These are phyloP conservation scores for Penicillium sp. DNA, from an alignment of 2,329 filamentous ascomycete species.

Conservation along the genomic window DNA sequence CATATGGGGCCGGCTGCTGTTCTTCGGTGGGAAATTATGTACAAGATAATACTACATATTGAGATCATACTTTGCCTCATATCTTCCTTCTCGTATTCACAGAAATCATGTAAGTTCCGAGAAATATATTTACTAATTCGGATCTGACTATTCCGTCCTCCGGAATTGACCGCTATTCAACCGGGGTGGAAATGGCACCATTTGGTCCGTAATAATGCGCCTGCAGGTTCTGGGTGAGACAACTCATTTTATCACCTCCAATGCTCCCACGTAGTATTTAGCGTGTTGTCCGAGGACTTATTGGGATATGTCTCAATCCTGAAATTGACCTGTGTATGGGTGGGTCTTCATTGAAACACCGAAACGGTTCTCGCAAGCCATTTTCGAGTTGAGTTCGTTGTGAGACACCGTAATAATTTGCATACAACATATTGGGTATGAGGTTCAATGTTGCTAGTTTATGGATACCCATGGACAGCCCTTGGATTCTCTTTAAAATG, in stretches of 20 bases:
- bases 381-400: not conserved
- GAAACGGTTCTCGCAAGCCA: not conserved
- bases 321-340: not conserved
- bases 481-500: too few species aligned
- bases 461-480: not conserved
- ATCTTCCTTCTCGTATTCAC: not conserved
- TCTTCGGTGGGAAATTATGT: not conserved
- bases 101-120: not conserved
- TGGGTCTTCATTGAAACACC: conserved; percentile 1
- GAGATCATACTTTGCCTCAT: not conserved
- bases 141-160: not conserved
- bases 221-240: conserved; percentile 4
- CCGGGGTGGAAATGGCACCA: not conserved
- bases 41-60: not conserved
- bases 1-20: too few species aligned
- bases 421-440: not conserved
- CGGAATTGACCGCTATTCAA: not conserved
- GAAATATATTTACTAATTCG: not conserved
- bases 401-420: not conserved
- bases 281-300: not conserved
- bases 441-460: not conserved
- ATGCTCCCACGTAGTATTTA: not conserved
- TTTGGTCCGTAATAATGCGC: not conserved
- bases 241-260: not conserved
- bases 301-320: not conserved